Base-by-base conservation (phyloP, 225 moss, liverwort and hornwort species). In the Straminergon stramineum region DNA sequence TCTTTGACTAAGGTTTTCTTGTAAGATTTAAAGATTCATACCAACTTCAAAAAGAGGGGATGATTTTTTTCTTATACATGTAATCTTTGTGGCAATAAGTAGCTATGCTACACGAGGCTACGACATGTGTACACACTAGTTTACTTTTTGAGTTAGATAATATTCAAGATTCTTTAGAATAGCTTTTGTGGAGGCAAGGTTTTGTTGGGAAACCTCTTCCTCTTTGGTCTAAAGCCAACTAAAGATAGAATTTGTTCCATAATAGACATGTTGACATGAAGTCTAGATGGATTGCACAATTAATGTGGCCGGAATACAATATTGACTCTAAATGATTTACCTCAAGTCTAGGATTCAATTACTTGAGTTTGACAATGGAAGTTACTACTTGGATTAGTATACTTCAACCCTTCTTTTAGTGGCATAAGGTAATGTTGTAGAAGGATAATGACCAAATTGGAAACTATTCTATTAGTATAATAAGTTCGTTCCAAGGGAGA, bases 71-170 rank as follows among this genome's bases (percentile, higher is more conserved):
- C 23, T n/a, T 69, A 23, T 1, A 69, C 7, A 23, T 0, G 4
- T 23, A 4, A n/a, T 39, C 7, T 24, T 39, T 2, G 12, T 13
- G 13, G n/a, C 22, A 69, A n/a, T 7, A n/a, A 22, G 22, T 68
- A n/a, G n/a, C n/a, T n/a, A 69, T 7, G 4, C 22, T n/a, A 39
- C 15, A 2, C 23, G 39, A 70, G 24, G 8, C 13, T 39, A 24
- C 8, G 8, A 70, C 4, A 39, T 70, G 0, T 24, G 8, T 24
- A 70, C 4, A 5, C 39, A 70, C 14, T 2, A 0, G 5, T 22
- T 69, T 1, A 22, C 69, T 69, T 69, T 69, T n/a, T 4, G 5
- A n/a, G 7, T 22, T n/a, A 68, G 68, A 7, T n/a, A n/a, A n/a
- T 68, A 68, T 2, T 68, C 13, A 10, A 67, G 21, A 17, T n/a